Conservation (phyloP, 768 basidiomycete species). For the Kwoniella heveanensis region DNA sequence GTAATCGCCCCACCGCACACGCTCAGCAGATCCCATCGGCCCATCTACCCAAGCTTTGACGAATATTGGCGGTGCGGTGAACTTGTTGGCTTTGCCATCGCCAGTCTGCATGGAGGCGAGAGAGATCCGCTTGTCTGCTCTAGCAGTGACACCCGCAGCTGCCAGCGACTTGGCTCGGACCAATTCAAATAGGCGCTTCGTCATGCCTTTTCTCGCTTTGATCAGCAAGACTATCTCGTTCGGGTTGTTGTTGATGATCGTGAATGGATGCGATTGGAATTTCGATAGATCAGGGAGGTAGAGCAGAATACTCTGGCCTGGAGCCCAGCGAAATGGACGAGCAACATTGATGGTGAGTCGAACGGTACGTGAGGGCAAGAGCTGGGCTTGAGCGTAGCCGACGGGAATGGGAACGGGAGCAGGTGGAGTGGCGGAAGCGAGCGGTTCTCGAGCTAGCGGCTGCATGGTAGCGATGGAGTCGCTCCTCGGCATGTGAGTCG, state of each 20-base stretch:
- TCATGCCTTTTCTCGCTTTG: constrained; percentile 72
- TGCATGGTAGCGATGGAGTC: constrained; percentile 9
- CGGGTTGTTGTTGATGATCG: constrained; percentile 65
- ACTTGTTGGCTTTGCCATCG: constrained; percentile 2
- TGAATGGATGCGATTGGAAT: constrained; percentile 73
- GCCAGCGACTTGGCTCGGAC: constrained; percentile 55
- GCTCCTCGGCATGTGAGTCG: constrained; percentile 4
- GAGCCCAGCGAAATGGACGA: constrained; percentile 66
- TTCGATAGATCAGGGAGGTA: constrained; percentile 67
- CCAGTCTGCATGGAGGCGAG: constrained; percentile 19
- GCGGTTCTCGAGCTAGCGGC: background rate
- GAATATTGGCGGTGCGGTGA: constrained; percentile 55
- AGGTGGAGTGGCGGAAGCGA: constrained; percentile 6
- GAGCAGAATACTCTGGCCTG: constrained; percentile 77
- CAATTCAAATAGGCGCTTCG: constrained; percentile 66
- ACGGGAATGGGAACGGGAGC: constrained; percentile 62
- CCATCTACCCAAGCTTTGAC: constrained; percentile 67
- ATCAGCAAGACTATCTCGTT: constrained; percentile 68
- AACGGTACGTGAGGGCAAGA: constrained; percentile 70
- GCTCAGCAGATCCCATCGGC: constrained; percentile 68
- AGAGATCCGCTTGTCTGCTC: constrained; percentile 28
- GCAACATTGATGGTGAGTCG: constrained; percentile 68
- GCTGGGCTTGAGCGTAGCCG: constrained; percentile 69
- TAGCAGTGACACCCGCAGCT: constrained; percentile 22
- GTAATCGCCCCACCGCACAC: constrained; percentile 65